Evolutionary conservation across 495 filamentous ascomycete species (phyloP), one percentile per base, ranked within the genome.

Genomic region (Talaromyces trachyspermus): DNA sequence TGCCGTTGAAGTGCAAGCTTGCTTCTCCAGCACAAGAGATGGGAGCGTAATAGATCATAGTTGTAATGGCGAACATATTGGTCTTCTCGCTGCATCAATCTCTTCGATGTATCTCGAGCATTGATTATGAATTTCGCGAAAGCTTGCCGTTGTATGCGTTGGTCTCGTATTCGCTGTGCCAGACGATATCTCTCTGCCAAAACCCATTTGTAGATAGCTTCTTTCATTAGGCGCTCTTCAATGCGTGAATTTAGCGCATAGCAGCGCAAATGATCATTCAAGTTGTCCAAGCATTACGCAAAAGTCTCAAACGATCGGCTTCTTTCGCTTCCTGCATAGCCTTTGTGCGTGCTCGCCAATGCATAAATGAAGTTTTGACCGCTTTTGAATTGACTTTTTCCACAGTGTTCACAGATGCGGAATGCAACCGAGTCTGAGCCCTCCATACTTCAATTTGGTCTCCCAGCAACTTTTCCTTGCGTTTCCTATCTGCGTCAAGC

Each of bases 201-300:
- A 20, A 82, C 70, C 81, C 81, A 84, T 60, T 71, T 79, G 54
- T 84, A 84, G 51, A 86, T 70, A 2, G 70, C 59, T 53, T 82
- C 72, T 43, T 79, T 61, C 40, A 77, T 65, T 39, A 79, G 47
- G 2, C 80, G 74, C 51, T 84, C 80, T 48, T 82, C 72, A 38
- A 83, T 77, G 18, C 67, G 72, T 12, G 63, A 63, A 26, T 57
- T 64, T 4, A 85, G 61, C 2, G 70, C 72, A 49, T 74, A 63
- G 46, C 71, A 76, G 10, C 81, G 78, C 25, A 83, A 67, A 12
- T 64, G 71, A 61, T 85, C 79, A 46, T 84, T 85, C 84, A 88
- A 10, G 68, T 55, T 1, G 77, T 79, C 72, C 75, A 83, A 7
- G 77, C 64, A 55, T 79, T 80, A 23, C 74, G 72, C 36, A 83